Evolutionary conservation across 352 stramenopile genomes (phyloP).

Genomic region (Peronosclerospora sorghi): DNA sequence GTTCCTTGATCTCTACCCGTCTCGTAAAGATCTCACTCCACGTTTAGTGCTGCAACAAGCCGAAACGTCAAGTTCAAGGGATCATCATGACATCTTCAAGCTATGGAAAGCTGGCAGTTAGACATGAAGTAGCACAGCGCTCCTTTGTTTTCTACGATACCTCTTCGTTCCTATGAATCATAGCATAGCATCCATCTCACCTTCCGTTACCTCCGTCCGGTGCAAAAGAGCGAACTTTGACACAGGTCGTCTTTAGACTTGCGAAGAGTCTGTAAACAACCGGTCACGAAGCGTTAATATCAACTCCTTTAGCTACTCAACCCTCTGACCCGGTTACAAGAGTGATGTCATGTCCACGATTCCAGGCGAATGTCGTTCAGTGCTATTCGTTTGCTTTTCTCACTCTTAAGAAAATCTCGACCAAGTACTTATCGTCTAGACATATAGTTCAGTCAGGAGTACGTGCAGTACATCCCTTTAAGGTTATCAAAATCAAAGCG

Average conservation of each 20-base stretch:
- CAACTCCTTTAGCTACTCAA: slow-evolving; percentile 72
- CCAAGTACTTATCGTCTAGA: slow-evolving; percentile 30
- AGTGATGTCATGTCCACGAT: slow-evolving; percentile 58
- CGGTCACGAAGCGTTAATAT: slow-evolving; percentile 58
- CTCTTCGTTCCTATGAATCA: no score
- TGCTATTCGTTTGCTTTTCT: slow-evolving; percentile 42
- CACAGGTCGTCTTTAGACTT: slow-evolving; percentile 26
- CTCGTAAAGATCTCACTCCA: no score
- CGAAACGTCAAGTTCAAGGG: no score
- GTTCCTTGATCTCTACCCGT: no score
- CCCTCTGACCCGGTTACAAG: slow-evolving; percentile 54
- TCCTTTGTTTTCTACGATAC: no score
- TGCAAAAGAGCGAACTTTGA: slow-evolving; percentile 51
- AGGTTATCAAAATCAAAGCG: neutral
- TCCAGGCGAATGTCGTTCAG: slow-evolving; percentile 47
- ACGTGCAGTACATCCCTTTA: no score
- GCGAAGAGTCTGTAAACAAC: slow-evolving; percentile 49
- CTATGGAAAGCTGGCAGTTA: no score
- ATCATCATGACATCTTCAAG: no score
- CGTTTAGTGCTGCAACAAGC: no score
- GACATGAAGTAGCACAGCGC: no score
- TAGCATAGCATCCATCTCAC: slow-evolving; percentile 3
- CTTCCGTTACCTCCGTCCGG: slow-evolving; percentile 5
- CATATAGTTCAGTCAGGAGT: neutral
- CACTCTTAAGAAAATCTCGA: slow-evolving; percentile 76